phyloP scores from a whole-genome alignment of 495 filamentous ascomycete species.

The Penicillium taxi region DNA sequence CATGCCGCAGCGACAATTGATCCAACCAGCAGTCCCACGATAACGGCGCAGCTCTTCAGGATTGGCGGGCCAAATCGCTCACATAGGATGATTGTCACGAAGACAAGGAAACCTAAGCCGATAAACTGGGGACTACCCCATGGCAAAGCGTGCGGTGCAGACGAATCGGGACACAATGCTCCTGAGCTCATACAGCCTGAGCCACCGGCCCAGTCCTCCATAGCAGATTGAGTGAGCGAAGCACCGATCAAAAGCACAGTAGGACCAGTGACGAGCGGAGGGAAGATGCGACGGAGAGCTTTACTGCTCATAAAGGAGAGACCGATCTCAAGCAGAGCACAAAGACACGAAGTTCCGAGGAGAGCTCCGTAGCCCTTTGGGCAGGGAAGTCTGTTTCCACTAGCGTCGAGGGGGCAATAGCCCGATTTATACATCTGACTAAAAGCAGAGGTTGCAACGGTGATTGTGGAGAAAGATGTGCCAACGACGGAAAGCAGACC shows the following conservation, averaged over 20 bases:
- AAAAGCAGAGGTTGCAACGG: conserved; percentile 70
- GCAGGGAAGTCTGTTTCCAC: conserved; percentile 66
- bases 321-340: conserved; percentile 36
- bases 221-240: conserved; percentile 64
- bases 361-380: conserved; percentile 81
- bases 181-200: conserved; percentile 53
- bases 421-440: conserved; percentile 81
- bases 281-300: conserved; percentile 70
- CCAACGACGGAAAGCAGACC: conserved; percentile 85
- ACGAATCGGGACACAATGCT: conserved; percentile 60
- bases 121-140: conserved; percentile 88
- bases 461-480: conserved; percentile 74
- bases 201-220: conserved; percentile 82
- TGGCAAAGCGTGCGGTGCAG: conserved; percentile 70
- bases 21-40: conserved; percentile 73
- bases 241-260: conserved; percentile 76
- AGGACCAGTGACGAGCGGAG: conserved; percentile 80
- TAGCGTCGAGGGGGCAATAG: conserved; percentile 54
- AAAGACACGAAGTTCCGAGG: conserved; percentile 61
- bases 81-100: conserved; percentile 79
- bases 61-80: conserved; percentile 78
- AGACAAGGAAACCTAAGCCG: conserved; percentile 83
- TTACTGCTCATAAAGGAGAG: conserved; percentile 51
- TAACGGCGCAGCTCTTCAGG: conserved; percentile 67
- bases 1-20: conserved; percentile 81